Evolutionary conservation across 495 filamentous ascomycete species (phyloP), one percentile per base, ranked within the genome.

Genomic region (Aspergillus diversus): DNA sequence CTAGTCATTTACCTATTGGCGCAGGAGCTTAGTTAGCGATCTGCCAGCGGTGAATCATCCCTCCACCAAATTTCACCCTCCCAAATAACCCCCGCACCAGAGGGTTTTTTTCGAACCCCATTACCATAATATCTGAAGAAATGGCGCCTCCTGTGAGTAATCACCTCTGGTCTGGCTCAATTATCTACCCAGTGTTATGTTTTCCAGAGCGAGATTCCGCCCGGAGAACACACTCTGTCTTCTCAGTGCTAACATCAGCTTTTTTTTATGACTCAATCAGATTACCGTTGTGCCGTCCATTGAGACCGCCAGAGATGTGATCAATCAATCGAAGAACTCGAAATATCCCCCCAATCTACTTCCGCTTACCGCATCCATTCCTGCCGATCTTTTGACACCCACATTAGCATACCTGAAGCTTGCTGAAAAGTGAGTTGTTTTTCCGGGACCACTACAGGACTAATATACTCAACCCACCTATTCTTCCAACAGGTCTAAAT

Each of bases 391-490:
- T 37, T 81, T 97, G 69, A 99, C 94, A 7, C 95, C 95, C 9
- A 92, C 92, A 16, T 81, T 89, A 49, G 95, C 94, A 66, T 99
- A 98, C 72, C 80, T 98, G 54, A 97, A 96, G 75, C 81, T 98
- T 66, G 81, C 89, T 66, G 81, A 86, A 68, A 86, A 90, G 85
- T 90, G 73, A 81, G 84, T 86, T 64, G 48, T 21, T 33, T 27
- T 49, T 6, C 55, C 13, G 48, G 59, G 33, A 47, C 59, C 43
- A 47, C 39, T 60, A 27, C 27, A 27, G 21, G 35, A 61, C 66
- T 73, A 49, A 74, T 53, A 13, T 11, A 33, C 21, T 17, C n/a
- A 43, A 52, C 43, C 39, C 33, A 33, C 15, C 37, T 7, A 37
- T 32, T 21, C 35, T 57, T 16, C 37, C 61, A 21, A 55, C 61